Conservation (phyloP, 148 eudicot genomes). For the Suaeda aralocaspica region DNA sequence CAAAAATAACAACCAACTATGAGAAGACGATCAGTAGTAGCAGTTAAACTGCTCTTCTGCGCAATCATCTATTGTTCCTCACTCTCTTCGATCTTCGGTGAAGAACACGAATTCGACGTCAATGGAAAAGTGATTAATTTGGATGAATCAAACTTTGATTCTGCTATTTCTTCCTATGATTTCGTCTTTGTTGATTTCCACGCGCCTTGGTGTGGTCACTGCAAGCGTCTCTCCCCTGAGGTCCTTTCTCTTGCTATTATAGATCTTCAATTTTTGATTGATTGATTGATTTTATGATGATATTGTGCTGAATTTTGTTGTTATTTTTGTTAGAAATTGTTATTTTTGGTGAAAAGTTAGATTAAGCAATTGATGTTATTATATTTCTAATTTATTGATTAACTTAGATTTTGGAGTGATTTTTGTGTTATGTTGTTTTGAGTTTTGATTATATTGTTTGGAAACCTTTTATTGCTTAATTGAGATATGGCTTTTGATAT, state of each 20-base stretch:
- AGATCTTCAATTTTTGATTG: not conserved
- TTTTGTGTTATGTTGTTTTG: not conserved
- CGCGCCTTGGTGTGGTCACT: conserved; percentile 97
- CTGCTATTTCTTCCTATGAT: conserved; percentile 68
- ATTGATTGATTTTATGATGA: not conserved
- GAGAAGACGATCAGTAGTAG: conserved; percentile 18
- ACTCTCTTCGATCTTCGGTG: conserved; percentile 29
- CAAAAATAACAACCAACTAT: conserved; percentile 12
- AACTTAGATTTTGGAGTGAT: not conserved
- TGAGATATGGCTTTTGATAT: not conserved
- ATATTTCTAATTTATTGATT: not conserved
- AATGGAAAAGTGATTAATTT: conserved; percentile 78
- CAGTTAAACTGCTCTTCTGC: not conserved
- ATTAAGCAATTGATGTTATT: too few relatives aligned
- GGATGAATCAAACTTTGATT: conserved; percentile 67
- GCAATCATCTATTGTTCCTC: conserved; percentile 11
- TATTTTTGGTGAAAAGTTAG: too few relatives aligned
- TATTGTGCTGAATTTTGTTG: not conserved
- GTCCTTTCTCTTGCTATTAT: conserved; percentile 26
- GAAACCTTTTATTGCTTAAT: not conserved
- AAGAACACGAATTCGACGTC: conserved; percentile 25
- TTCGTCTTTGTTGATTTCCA: conserved; percentile 77
- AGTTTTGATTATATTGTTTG: not conserved
- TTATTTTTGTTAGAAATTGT: too few relatives aligned
- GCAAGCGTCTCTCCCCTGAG: conserved; percentile 85